Percentiles rank a stretch among this genome's conserved stretches.
Evolutionary conservation across 345 rosid species (phyloP).

Genomic region (Mercurialis annua): DNA sequence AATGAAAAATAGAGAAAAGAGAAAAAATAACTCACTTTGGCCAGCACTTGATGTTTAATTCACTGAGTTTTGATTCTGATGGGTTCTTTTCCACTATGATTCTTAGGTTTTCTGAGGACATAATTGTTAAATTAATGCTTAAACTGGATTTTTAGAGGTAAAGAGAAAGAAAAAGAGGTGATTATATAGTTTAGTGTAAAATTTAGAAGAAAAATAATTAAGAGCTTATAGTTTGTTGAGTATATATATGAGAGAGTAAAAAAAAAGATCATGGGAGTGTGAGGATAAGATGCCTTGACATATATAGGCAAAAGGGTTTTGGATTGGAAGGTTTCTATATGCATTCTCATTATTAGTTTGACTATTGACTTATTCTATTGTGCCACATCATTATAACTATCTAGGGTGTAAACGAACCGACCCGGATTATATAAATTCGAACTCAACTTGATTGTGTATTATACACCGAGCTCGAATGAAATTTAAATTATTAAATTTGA

Average conservation of each 20-base stretch:
- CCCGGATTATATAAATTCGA: too few relatives aligned
- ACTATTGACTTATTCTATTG: constrained; percentile 17
- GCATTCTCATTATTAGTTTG: not conserved
- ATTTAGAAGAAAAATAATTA: not conserved
- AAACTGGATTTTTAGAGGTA: not conserved
- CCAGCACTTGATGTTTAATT: constrained; percentile 87
- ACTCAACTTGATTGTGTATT: too few relatives aligned
- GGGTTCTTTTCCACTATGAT: constrained; percentile 70
- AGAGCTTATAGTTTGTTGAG: too few relatives aligned
- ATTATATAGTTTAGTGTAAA: not conserved
- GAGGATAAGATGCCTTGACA: constrained; percentile 15
- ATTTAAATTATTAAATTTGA: too few relatives aligned
- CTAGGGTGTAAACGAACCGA: constrained; percentile 14
- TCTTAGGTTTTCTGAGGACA: constrained; percentile 48
- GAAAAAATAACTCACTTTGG: constrained; percentile 60
- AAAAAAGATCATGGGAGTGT: not conserved
- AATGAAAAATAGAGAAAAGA: not conserved
- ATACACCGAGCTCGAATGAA: too few relatives aligned
- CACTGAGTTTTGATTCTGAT: constrained; percentile 57
- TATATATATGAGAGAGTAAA: too few relatives aligned
- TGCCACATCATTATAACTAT: constrained; percentile 12
- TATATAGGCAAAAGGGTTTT: not conserved
- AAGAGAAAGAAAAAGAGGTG: not conserved
- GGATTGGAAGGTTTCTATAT: not conserved
- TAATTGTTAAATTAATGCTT: not conserved